phyloP scores from a whole-genome alignment of 768 basidiomycete genomes.

The Leccinum ochraceum region DNA sequence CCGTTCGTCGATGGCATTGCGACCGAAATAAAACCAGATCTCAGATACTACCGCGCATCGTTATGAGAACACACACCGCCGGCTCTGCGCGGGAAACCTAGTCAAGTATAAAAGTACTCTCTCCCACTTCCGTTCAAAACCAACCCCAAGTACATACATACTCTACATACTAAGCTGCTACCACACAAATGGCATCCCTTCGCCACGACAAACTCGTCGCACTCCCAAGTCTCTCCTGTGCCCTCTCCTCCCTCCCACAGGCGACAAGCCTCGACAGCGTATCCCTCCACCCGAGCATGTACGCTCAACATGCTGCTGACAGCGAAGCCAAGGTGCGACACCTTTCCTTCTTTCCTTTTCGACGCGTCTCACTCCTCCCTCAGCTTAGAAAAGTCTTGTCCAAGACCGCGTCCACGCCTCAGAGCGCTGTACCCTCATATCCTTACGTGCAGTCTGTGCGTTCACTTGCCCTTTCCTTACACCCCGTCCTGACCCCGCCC shows the following conservation, averaged over 20 bases:
- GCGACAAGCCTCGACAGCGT: conserved; percentile 70
- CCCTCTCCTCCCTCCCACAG: conserved; percentile 67
- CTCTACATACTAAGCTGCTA: background rate
- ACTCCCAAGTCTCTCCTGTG: conserved; percentile 70
- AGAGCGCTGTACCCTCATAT: conserved; percentile 34
- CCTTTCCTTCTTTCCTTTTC: background rate
- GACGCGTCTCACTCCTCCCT: conserved; percentile 11
- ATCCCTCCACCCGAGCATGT: conserved; percentile 68
- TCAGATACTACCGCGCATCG: conserved; percentile 29
- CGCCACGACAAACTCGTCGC: conserved; percentile 61
- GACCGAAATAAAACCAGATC: conserved; percentile 21
- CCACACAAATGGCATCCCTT: conserved; percentile 30
- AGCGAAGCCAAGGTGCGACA: conserved; percentile 73
- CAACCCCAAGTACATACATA: background rate
- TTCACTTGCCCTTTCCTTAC: conserved; percentile 3
- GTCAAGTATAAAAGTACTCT: conserved; percentile 19
- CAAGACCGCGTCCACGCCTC: conserved; percentile 42
- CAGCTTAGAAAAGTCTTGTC: conserved; percentile 68
- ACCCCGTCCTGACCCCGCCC: conserved; percentile 10
- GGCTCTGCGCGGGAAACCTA: conserved; percentile 6
- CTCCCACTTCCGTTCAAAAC: background rate
- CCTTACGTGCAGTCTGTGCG: conserved; percentile 42
- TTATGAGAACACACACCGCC: conserved; percentile 22
- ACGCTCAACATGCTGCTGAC: conserved; percentile 64
- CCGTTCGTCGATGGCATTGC: conserved; percentile 22